phyloP scores from a whole-genome alignment of 2,329 filamentous ascomycete species.

The Penicillium paneum region DNA sequence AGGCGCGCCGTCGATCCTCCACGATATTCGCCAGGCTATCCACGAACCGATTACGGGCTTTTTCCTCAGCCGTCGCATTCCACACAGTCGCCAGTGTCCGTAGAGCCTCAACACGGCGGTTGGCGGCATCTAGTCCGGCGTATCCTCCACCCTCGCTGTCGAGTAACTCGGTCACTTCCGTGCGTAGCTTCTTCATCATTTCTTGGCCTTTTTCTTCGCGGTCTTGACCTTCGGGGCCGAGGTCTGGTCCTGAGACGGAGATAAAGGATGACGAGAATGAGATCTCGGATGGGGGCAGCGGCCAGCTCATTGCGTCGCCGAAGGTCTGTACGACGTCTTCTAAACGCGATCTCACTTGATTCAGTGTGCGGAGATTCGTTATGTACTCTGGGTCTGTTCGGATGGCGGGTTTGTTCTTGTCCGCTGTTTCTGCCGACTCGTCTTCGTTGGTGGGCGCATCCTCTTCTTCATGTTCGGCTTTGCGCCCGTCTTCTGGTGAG shows the following conservation, averaged over 20 bases:
- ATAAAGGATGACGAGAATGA: slow-evolving; percentile 82
- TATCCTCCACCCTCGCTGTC: slow-evolving; percentile 57
- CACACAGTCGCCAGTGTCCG: slow-evolving; percentile 76
- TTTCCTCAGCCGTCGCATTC: slow-evolving; percentile 95
- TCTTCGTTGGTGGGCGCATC: slow-evolving; percentile 6
- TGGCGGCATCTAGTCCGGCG: slow-evolving; percentile 66
- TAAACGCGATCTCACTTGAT: slow-evolving; percentile 75
- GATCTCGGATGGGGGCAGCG: slow-evolving; percentile 81
- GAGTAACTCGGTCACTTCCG: slow-evolving; percentile 69
- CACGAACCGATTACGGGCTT: slow-evolving; percentile 74
- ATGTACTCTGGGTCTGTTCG: slow-evolving; percentile 64
- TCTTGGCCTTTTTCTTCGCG: slow-evolving; percentile 85
- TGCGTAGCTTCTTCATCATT: slow-evolving; percentile 61
- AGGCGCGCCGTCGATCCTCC: slow-evolving; percentile 62
- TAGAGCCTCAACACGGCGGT: slow-evolving; percentile 70
- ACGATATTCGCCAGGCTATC: slow-evolving; percentile 77
- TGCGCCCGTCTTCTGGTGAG: slow-evolving; percentile 1
- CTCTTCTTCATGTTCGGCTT: slow-evolving; percentile 1
- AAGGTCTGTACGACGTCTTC: slow-evolving; percentile 89
- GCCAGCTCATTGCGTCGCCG: slow-evolving; percentile 93
- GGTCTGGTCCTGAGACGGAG: slow-evolving; percentile 81
- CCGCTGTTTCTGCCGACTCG: slow-evolving; percentile 3
- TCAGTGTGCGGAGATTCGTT: slow-evolving; percentile 74
- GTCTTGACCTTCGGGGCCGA: slow-evolving; percentile 61
- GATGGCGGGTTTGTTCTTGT: neutral